Evolutionary conservation across 1,284 basidiomycete species (phyloP).

Genomic region (Trametes sp.): DNA sequence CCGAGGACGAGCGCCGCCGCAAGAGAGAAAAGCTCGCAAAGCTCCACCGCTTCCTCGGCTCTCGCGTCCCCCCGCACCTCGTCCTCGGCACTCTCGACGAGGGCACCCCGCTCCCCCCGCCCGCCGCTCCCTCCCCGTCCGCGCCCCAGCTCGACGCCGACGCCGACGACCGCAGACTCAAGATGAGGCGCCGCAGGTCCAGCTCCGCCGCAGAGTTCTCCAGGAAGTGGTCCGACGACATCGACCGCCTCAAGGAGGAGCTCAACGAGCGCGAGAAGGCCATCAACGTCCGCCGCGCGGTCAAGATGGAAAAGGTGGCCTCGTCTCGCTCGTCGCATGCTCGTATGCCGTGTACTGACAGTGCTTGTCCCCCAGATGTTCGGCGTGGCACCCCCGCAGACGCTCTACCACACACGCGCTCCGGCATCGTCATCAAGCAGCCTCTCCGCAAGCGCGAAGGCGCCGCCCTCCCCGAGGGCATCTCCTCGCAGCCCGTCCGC

Average conservation of each 20-base stretch:
- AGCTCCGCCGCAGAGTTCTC: constrained; percentile 59
- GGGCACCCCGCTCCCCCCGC: constrained; percentile 52
- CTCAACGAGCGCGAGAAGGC: constrained; percentile 76
- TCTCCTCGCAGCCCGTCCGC: constrained; percentile 30
- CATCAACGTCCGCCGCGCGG: constrained; percentile 76
- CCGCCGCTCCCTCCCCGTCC: constrained; percentile 31
- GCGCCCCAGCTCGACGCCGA: constrained; percentile 32
- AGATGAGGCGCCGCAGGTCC: constrained; percentile 60
- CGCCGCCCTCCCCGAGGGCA: constrained; percentile 15
- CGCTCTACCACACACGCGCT: constrained; percentile 68
- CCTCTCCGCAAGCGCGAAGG: constrained; percentile 28
- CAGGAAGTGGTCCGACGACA: constrained; percentile 55
- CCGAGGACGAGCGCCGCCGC: constrained; percentile 66
- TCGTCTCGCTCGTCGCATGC: constrained; percentile 29
- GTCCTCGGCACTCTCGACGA: constrained; percentile 60
- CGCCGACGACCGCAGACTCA: constrained; percentile 44
- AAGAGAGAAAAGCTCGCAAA: constrained; percentile 79
- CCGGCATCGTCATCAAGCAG: constrained; percentile 48
- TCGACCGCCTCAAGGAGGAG: constrained; percentile 72
- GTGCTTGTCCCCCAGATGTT: constrained; percentile 63
- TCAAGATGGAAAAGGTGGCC: constrained; percentile 89
- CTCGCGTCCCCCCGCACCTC: constrained; percentile 72
- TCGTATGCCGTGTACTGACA: constrained; percentile 6
- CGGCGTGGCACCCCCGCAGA: constrained; percentile 78
- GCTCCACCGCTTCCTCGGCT: constrained; percentile 82